Evolutionary conservation across 1,284 basidiomycete genomes (phyloP).

Genomic region (Cryptococcus deneoformans): DNA sequence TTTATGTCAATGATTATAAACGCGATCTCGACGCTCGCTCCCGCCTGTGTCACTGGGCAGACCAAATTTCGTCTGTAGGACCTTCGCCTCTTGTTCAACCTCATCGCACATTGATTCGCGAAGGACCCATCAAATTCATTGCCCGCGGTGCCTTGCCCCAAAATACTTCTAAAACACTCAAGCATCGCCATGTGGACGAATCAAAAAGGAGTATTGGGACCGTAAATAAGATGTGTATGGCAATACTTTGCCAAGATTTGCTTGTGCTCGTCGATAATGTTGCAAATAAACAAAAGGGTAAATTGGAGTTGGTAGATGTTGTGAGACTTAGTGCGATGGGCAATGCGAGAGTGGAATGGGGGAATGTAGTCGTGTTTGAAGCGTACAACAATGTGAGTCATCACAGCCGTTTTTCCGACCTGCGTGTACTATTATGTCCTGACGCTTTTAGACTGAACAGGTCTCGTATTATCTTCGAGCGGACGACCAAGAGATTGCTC

Average conservation of each 20-base stretch:
- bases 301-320: background rate
- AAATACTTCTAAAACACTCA: too few species aligned
- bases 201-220: background rate
- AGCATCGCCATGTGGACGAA: background rate
- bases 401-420: too few species aligned
- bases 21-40: conserved; percentile 84
- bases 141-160: background rate
- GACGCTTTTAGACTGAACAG: background rate
- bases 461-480: background rate
- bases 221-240: background rate
- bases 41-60: conserved; percentile 85
- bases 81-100: conserved; percentile 95
- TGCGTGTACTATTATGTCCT: too few species aligned
- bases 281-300: background rate
- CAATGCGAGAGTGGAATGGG: background rate
- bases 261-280: background rate
- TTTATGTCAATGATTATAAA: conserved; percentile 95
- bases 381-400: conserved; percentile 2
- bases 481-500: background rate
- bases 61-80: conserved; percentile 82
- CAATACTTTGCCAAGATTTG: conserved; percentile 1
- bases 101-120: conserved; percentile 88
- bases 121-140: conserved; percentile 75
- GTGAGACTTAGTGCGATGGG: conserved; percentile 3
- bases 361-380: background rate